These are phyloP conservation scores for Didymosphaeria variabile DNA, from an alignment of 2,329 filamentous ascomycete species.

Conservation along the genomic window DNA sequence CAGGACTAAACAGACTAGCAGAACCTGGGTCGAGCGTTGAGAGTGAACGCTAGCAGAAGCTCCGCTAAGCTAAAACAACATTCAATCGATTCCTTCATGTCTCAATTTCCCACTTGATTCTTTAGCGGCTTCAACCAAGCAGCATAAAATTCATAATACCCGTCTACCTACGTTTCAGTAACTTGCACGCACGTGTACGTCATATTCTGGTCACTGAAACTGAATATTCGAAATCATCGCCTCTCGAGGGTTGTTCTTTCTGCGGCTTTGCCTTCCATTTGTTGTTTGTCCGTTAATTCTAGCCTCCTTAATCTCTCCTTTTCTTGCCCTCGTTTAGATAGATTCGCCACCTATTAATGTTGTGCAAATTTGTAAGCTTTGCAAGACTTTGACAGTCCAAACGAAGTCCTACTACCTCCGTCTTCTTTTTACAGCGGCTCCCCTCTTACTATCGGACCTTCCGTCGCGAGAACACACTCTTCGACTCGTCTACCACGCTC, in stretches of 20 bases:
- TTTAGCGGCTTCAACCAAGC: too few species aligned
- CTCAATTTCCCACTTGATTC: too few species aligned
- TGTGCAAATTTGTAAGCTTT: background rate
- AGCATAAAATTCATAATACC: too few species aligned
- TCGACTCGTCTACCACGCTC: constrained; percentile 1
- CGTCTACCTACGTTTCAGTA: too few species aligned
- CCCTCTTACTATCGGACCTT: background rate
- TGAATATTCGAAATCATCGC: too few species aligned
- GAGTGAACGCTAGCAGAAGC: background rate
- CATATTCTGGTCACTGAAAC: too few species aligned
- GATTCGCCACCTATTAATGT: background rate
- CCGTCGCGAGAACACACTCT: background rate
- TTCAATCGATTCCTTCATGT: background rate
- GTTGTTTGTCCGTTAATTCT: too few species aligned
- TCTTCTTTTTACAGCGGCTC: background rate
- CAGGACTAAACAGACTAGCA: background rate
- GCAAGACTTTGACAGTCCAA: background rate
- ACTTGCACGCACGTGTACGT: too few species aligned
- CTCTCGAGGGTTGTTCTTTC: too few species aligned
- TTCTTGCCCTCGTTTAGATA: background rate
- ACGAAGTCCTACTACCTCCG: background rate
- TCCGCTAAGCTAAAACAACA: background rate
- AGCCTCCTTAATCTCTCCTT: too few species aligned
- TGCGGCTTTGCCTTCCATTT: too few species aligned
- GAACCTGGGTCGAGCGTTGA: background rate